Evolutionary conservation across 441 rosid species (phyloP), one percentile per base, ranked within the genome.

Genomic region (Jatropha podagrica): DNA sequence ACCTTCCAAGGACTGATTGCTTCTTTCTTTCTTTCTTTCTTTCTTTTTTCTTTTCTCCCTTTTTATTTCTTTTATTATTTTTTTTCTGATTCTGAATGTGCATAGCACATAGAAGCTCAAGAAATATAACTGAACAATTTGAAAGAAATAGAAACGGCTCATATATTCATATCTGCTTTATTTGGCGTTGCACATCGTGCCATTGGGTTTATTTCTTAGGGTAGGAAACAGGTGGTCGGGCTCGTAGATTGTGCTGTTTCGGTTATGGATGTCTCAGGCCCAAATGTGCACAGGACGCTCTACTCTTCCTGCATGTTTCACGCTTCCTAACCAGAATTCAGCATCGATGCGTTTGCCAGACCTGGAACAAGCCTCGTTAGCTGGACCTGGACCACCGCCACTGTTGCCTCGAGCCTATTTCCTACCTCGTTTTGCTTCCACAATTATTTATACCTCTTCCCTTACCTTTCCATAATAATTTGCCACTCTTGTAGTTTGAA

Each of bases 61-160:
- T 63, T 76, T 59, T 61, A 56, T 4, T 54, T 64, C 54, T 32
- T 5, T 32, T 6, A 20, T 1, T 3, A 20, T 1, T 7, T 49
- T 49, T 49, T 49, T 52, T 52, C 13, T 52, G 3, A 5, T 23
- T 23, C 56, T 42, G 1, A 7, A 63, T 59, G 79, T 72, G 80
- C 79, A 83, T 77, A 64, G 84, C 83, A 78, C 77, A 67, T 71
- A 67, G 81, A 56, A 76, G 81, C 65, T 7, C 38, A 51, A 79
- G 72, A 80, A 65, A n/a, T 73, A 59, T 65, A 66, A 46, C 54
- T 54, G 74, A 69, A 79, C 77, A 69, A 71, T 32, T 65, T 7
- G 44, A 75, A 64, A 69, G 72, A 74, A 72, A 81, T 65, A 77
- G 78, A 63, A 61, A 61, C 18, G 41, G 40, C 59, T 52, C 64